A percentile compares a stretch with the other conserved stretches of the same genome.
These are phyloP conservation scores for Chaetomium olivaceum DNA, from an alignment of 2,329 filamentous ascomycete species.

Conservation along the genomic window DNA sequence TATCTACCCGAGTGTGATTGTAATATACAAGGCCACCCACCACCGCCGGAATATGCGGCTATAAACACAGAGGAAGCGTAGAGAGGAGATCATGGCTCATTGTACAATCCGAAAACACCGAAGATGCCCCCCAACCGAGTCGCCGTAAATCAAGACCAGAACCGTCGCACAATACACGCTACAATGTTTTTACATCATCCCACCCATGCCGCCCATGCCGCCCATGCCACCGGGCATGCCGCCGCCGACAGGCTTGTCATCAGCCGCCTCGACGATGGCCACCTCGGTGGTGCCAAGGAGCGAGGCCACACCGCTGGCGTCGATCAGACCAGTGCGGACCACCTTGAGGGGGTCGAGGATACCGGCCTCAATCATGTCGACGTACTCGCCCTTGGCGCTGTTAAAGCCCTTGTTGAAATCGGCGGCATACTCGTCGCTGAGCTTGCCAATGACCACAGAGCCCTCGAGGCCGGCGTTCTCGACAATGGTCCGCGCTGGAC, in stretches of 20 bases:
- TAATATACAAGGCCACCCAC: slow-evolving; percentile 36
- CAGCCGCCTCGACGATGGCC: slow-evolving; percentile 91
- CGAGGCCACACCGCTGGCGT: slow-evolving; percentile 94
- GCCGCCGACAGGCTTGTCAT: slow-evolving; percentile 69
- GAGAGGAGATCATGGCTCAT: slow-evolving; percentile 44
- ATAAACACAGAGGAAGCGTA: slow-evolving; percentile 35
- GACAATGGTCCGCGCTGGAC: slow-evolving; percentile 89
- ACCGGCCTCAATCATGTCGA: slow-evolving; percentile 96
- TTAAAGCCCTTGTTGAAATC: slow-evolving; percentile 99
- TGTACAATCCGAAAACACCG: slow-evolving; percentile 49
- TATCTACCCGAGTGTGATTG: slow-evolving; percentile 31
- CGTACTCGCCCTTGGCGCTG: slow-evolving; percentile 94
- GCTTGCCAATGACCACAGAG: slow-evolving; percentile 95
- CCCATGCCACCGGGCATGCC: slow-evolving; percentile 68
- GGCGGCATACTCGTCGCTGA: slow-evolving; percentile 84
- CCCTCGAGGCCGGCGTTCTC: slow-evolving; percentile 98
- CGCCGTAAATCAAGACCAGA: slow-evolving; percentile 35
- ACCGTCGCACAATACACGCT: slow-evolving; percentile 28
- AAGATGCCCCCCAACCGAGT: slow-evolving; percentile 49
- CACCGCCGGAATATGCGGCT: slow-evolving; percentile 32
- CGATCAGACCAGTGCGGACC: slow-evolving; percentile 90
- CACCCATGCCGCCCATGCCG: slow-evolving; percentile 46
- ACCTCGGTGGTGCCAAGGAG: slow-evolving; percentile 98
- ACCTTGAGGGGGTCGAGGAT: slow-evolving; percentile 99
- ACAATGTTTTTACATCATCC: slow-evolving; percentile 53